These are phyloP conservation scores for Alisma plantagoaquatica DNA, from an alignment of 106 monocot species.

Conservation along the genomic window DNA sequence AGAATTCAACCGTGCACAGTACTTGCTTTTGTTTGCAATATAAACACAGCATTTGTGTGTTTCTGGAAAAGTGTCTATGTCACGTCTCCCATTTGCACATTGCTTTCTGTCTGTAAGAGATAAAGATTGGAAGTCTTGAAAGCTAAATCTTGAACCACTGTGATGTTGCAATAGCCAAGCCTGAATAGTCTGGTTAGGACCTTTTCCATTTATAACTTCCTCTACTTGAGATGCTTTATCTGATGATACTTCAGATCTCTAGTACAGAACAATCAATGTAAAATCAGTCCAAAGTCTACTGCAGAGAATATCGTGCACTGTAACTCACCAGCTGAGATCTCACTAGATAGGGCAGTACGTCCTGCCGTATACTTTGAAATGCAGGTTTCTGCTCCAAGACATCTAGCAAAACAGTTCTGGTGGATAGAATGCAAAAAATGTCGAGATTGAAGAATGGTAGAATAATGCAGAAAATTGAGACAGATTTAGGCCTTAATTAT, in stretches of 20 bases:
- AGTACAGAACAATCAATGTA: background rate
- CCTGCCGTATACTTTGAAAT: constrained; percentile 86
- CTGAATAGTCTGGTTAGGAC: constrained; percentile 29
- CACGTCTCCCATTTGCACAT: background rate
- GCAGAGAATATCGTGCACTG: background rate
- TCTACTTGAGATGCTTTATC: constrained; percentile 29
- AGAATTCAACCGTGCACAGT: constrained; percentile 84
- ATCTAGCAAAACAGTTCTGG: constrained; percentile 67
- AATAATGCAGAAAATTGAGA: background rate
- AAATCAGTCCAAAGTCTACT: background rate
- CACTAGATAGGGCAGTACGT: constrained; percentile 90
- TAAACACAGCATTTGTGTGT: constrained; percentile 94
- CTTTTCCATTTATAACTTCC: constrained; percentile 27
- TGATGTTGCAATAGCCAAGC: constrained; percentile 52
- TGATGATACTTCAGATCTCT: constrained; percentile 64
- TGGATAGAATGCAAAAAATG: background rate
- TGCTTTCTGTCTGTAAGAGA: constrained; percentile 9
- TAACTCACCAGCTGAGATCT: constrained; percentile 78
- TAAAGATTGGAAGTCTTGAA: constrained; percentile 21
- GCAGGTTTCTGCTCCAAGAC: constrained; percentile 65
- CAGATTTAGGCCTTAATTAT: too few species aligned
- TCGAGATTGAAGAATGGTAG: background rate
- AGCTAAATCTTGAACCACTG: constrained; percentile 39
- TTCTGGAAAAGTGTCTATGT: constrained; percentile 21
- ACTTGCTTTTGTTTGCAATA: constrained; percentile 81